phyloP scores from a whole-genome alignment of 2,329 filamentous ascomycete species.

The Teratosphaeria zuluensis region DNA sequence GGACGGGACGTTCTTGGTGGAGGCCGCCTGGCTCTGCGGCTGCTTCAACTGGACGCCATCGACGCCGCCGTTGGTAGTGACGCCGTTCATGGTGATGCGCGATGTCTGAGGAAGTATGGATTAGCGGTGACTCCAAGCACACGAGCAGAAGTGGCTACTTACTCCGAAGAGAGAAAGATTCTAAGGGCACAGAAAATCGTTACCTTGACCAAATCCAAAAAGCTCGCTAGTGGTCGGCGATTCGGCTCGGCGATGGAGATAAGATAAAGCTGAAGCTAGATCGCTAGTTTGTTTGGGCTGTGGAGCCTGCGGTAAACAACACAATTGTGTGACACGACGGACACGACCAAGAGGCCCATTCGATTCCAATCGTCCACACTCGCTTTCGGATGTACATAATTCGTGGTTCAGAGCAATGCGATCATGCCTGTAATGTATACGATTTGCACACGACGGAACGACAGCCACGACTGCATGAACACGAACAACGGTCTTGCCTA shows the following conservation, averaged over 20 bases:
- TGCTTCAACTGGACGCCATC: constrained; percentile 18
- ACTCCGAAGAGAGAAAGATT: not conserved
- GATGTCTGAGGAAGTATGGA: not conserved
- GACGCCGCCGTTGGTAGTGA: constrained; percentile 34
- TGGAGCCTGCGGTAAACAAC: not conserved
- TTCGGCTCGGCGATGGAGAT: not conserved
- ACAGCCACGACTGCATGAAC: not conserved
- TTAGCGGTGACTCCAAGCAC: not conserved
- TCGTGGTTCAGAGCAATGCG: not conserved
- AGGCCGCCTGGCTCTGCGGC: constrained; percentile 22
- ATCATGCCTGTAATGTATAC: not conserved
- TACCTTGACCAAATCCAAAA: not conserved
- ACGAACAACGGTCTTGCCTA: not conserved
- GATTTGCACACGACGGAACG: not conserved
- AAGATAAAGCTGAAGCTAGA: not conserved
- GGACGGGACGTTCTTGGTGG: not conserved
- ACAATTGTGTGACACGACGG: not conserved
- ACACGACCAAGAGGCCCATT: not conserved
- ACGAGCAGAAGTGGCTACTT: not conserved
- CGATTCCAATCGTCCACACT: not conserved
- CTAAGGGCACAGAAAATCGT: not conserved
- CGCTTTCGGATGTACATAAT: not conserved
- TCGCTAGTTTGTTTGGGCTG: not conserved
- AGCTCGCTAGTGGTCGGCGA: not conserved
- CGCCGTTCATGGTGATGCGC: constrained; percentile 59